Percentiles rank a stretch among this genome's conserved stretches.
These are phyloP conservation scores for Phaseolus coccineus DNA, from an alignment of 331 rosid species.

Conservation along the genomic window DNA sequence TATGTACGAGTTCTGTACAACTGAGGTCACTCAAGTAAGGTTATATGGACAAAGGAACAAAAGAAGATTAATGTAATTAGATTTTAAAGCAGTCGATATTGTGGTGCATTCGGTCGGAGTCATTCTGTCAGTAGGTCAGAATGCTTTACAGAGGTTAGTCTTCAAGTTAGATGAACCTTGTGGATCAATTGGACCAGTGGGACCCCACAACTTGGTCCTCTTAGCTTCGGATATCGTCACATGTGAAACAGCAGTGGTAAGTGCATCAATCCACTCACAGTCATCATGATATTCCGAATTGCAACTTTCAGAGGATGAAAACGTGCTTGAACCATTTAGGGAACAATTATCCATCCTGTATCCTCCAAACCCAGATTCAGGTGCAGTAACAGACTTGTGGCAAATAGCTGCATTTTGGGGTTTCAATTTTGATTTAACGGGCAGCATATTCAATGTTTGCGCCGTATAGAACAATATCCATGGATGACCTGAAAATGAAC, in stretches of 20 bases:
- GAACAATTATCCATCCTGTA: not conserved
- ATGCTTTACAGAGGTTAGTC: slow-evolving; percentile 82
- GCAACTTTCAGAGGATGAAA: slow-evolving; percentile 62
- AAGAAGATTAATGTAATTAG: slow-evolving; percentile 18
- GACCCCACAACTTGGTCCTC: slow-evolving; percentile 46
- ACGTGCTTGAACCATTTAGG: slow-evolving; percentile 42
- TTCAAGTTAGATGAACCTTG: slow-evolving; percentile 77
- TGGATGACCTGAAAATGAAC: slow-evolving; percentile 68
- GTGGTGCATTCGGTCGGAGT: slow-evolving; percentile 37
- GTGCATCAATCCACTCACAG: slow-evolving; percentile 66
- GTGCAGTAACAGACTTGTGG: slow-evolving; percentile 46
- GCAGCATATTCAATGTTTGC: slow-evolving; percentile 58
- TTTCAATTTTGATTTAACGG: slow-evolving; percentile 53
- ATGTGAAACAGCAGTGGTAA: slow-evolving; percentile 75
- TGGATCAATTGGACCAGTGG: slow-evolving; percentile 52
- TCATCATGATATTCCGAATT: slow-evolving; percentile 63
- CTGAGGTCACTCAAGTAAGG: slow-evolving; percentile 44
- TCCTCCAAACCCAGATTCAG: slow-evolving; percentile 44
- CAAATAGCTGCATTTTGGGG: slow-evolving; percentile 47
- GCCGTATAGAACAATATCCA: slow-evolving; percentile 79
- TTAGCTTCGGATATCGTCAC: slow-evolving; percentile 78
- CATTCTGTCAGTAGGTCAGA: slow-evolving; percentile 59
- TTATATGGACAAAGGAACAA: slow-evolving; percentile 34
- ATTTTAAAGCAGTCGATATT: slow-evolving; percentile 36
- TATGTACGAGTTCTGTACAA: slow-evolving; percentile 63